A percentile compares a stretch with the other conserved stretches of the same genome.
Conservation (phyloP, 495 filamentous ascomycete genomes). For the Viridothelium virens region DNA sequence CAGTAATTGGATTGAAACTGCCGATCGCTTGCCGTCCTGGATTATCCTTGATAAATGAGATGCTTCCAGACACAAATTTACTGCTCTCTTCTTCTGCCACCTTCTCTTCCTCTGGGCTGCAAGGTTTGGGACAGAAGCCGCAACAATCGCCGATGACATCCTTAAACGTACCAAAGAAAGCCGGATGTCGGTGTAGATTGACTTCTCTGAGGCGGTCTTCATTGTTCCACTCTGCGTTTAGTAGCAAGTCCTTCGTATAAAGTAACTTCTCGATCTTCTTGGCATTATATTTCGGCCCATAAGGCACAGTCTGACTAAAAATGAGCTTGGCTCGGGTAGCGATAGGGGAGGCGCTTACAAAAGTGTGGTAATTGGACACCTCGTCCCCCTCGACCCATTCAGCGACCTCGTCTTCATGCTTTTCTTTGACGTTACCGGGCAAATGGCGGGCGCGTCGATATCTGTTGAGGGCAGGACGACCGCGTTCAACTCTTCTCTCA, state of each 20-base stretch:
- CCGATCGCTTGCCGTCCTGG: conserved; percentile 67
- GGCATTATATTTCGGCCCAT: conserved; percentile 60
- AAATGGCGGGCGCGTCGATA: conserved; percentile 25
- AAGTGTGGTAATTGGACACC: conserved; percentile 67
- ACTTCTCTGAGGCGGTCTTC: conserved; percentile 53
- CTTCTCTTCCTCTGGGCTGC: conserved; percentile 60
- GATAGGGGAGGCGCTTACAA: conserved; percentile 25
- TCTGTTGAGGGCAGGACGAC: conserved; percentile 45
- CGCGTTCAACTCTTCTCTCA: conserved; percentile 60
- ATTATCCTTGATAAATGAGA: conserved; percentile 68
- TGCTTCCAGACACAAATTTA: conserved; percentile 60
- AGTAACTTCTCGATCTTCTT: conserved; percentile 69
- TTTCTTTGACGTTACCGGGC: conserved; percentile 59
- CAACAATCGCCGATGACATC: conserved; percentile 74
- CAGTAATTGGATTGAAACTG: conserved; percentile 70
- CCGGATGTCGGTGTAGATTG: conserved; percentile 71
- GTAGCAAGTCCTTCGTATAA: conserved; percentile 69
- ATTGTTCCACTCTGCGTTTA: conserved; percentile 82
- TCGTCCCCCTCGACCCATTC: conserved; percentile 72
- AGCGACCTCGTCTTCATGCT: conserved; percentile 65
- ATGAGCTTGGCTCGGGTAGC: background rate
- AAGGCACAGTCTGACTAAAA: conserved; percentile 51
- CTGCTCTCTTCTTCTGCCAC: conserved; percentile 61
- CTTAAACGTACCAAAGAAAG: conserved; percentile 57
- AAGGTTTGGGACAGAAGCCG: conserved; percentile 61